Evolutionary conservation across 257 asterid genomes (phyloP).

Genomic region (Solanum boliviense): DNA sequence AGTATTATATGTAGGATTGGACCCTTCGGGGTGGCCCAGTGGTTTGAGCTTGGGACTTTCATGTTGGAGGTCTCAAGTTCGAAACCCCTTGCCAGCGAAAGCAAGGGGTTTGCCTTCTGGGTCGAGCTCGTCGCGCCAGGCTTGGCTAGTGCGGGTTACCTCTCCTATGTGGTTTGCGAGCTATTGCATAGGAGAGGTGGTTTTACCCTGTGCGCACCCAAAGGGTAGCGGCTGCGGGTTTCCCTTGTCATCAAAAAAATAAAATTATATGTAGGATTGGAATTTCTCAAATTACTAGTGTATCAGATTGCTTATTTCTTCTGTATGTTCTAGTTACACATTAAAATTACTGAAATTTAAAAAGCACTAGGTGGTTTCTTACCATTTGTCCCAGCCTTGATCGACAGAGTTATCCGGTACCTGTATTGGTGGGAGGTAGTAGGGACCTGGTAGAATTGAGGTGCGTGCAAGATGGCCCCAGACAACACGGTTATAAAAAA

Average conservation of each 20-base stretch:
- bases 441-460: neutral
- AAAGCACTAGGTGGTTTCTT: neutral
- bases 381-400: neutral
- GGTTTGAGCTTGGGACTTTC: too few species aligned
- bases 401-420: neutral
- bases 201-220: too few species aligned
- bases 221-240: too few species aligned
- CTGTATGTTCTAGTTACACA: neutral
- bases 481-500: neutral
- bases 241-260: too few species aligned
- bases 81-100: too few species aligned
- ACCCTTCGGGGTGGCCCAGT: too few species aligned
- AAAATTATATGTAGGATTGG: neutral
- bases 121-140: too few species aligned
- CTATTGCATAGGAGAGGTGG: too few species aligned
- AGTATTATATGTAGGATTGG: neutral
- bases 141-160: too few species aligned
- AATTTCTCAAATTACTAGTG: neutral
- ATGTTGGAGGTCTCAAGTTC: too few species aligned
- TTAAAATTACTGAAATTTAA: neutral
- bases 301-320: neutral
- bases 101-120: too few species aligned
- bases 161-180: too few species aligned
- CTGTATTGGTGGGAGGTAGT: neutral
- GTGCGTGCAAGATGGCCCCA: neutral